Base-by-base conservation (phyloP, 371 early-diverging fungal species). In the Actinomucor elegans region DNA sequence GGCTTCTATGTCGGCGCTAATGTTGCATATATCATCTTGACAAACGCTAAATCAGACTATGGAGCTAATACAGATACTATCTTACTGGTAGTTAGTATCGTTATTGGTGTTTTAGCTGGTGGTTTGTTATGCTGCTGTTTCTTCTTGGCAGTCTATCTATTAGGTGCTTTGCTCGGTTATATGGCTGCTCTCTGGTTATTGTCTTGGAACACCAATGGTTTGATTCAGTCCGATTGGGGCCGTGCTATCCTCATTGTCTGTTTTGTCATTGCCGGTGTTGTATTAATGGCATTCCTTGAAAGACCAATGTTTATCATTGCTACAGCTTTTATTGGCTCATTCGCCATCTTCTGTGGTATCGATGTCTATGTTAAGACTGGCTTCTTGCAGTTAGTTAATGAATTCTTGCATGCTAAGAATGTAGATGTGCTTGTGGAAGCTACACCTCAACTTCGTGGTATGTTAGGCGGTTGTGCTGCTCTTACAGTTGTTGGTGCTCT, bases 91-190 rank as follows among this genome's bases (percentile, higher is more conserved):
- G 81, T 81, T 11, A 58, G 75, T 43, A 67, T 77, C 11, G 77
- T 73, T 0, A 78, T 61, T 4, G 85, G 85, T 59, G 17, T 85
- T 1, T 20, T 85, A 17, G 67, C 67, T 6, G 85, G 85, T 56
- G 66, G 59, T 9, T 52, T 85, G 28, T 53, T 81, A 32, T 64
- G 77, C 20, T 82, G 81, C 42, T 79, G 80, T 59, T 80, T 82
- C 77, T 77, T 77, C 48, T 61, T 85, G 14, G 85, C 83, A 5
- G 74, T 83, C 21, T 79, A 77, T 55, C 55, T 81, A n/a, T 43
- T 82, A 18, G 85, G 83, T 57, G 83, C 74, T 9, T 55, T 83
- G 21, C 67, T 75, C n/a, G 85, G 85, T 55, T 81, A 79, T 52
- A 53, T 75, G 40, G 58, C 69, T 24, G 85, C 81, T 21, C 65